Conservation (phyloP, 225 moss, liverwort and hornwort species). For the Thuidium tamariscinum region DNA sequence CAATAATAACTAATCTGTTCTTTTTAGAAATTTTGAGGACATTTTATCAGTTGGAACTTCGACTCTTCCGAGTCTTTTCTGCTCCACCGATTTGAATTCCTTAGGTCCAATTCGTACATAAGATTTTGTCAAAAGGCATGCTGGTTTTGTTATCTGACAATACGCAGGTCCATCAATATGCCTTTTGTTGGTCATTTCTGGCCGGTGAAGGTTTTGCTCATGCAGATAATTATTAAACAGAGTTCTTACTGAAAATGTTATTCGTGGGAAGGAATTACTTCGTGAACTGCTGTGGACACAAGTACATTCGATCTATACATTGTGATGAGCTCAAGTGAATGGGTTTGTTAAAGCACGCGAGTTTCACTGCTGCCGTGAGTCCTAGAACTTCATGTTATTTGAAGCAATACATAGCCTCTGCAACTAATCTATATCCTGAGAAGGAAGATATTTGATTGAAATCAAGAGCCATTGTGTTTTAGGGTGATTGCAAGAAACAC, state of each 20-base stretch:
- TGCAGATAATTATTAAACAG: conserved; percentile 59
- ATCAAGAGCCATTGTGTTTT: neutral
- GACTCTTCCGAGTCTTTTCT: neutral
- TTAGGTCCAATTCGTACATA: neutral
- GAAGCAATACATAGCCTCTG: neutral
- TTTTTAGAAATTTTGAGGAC: neutral
- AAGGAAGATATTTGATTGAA: neutral
- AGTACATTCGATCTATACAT: conserved; percentile 36
- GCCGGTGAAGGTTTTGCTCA: neutral
- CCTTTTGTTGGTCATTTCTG: neutral
- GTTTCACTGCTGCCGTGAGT: conserved; percentile 43
- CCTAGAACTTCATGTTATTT: too few species aligned
- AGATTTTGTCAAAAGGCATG: neutral
- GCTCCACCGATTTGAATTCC: neutral
- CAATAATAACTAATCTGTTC: neutral
- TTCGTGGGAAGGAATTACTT: conserved; percentile 60
- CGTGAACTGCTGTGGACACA: conserved; percentile 67
- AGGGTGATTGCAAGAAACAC: too few species aligned
- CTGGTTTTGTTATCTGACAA: neutral
- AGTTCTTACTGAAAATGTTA: conserved; percentile 66
- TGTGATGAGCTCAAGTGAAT: conserved; percentile 67
- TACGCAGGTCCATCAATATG: neutral
- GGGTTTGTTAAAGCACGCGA: conserved; percentile 71
- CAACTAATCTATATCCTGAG: neutral
- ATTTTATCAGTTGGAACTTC: neutral